Base-by-base conservation (phyloP, 768 basidiomycete genomes). In the Lactarius quietus region DNA sequence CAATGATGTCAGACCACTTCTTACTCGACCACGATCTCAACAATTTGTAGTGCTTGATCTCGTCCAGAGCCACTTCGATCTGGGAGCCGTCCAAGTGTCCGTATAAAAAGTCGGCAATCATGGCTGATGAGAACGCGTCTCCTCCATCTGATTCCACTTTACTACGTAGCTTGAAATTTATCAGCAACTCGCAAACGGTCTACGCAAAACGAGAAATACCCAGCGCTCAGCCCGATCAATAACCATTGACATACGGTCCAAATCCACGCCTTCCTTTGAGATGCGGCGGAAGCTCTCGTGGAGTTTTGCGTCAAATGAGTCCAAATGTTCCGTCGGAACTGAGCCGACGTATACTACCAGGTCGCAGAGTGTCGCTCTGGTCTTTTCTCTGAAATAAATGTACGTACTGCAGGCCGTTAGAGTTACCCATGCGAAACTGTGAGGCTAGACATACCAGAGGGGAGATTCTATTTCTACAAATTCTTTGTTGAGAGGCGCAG, bases 381-480 rank as follows among this genome's bases (percentile, higher is more conserved):
- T 82, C 45, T 91, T 88, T 71, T 93, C 87, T 65, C 84, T 83
- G 70, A 98, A 91, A 71, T 89, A 90, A 71, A 99, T 90, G 67
- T 89, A 91, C 12, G 91, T 88, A 76, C 92, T 93, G 69, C 28
- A 62, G 64, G 15, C 35, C 51, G 57, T 55, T 10, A 71, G 68
- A 68, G 14, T 57, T 23, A 28, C 17, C 20, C n/a, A 41, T 6
- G 36, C 56, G 48, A 31, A 51, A 65, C 26, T 26, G 54, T 6
- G 45, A 17, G 23, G 52, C 51, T 41, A 6, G 23, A 72, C 82
- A 48, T 69, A 92, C 93, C 94, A 97, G 58, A 92, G 82, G 0
- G 97, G 97, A 56, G 88, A 86, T 69, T 94, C 87, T 59, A 89
- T 90, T 76, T 99, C 97, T 48, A 98, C 82, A 67, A 90, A 97